Conservation (phyloP, 2,329 filamentous ascomycete genomes). For the Calonectria pseudoturangicola region DNA sequence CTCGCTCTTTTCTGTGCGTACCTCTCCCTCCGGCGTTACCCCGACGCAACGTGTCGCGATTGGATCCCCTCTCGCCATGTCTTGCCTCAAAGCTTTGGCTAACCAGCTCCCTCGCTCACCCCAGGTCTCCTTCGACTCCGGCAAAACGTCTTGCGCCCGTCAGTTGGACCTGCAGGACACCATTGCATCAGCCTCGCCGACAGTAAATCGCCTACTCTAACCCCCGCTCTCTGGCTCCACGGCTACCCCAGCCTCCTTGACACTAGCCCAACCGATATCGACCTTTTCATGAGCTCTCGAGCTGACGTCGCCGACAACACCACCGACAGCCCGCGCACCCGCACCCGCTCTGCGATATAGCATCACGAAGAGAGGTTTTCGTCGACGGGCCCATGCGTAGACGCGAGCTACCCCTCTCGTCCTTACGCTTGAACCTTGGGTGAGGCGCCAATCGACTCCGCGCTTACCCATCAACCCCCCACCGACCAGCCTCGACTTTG, state of each 20-base stretch:
- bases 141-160: conserved; percentile 47
- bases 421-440: conserved; percentile 58
- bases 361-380: conserved; percentile 48
- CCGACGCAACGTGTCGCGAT: conserved; percentile 51
- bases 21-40: conserved; percentile 33
- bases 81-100: conserved; percentile 55
- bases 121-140: conserved; percentile 51
- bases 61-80: conserved; percentile 53
- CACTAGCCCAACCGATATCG: conserved; percentile 42
- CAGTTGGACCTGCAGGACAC: conserved; percentile 35
- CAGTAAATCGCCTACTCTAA: conserved; percentile 40
- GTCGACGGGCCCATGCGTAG: conserved; percentile 61
- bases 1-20: conserved; percentile 60
- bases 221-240: conserved; percentile 29
- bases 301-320: conserved; percentile 44
- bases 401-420: conserved; percentile 60
- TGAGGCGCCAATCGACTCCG: conserved; percentile 53
- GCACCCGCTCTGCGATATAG: conserved; percentile 38
- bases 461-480: conserved; percentile 44
- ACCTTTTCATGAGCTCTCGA: conserved; percentile 57
- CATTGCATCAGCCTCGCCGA: conserved; percentile 38
- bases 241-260: conserved; percentile 36
- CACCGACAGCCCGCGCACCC: conserved; percentile 39
- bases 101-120: conserved; percentile 46
- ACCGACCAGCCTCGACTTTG: conserved; percentile 30